These are phyloP conservation scores for Babesia ovata DNA, from an alignment of 169 alveolate species.

Conservation along the genomic window DNA sequence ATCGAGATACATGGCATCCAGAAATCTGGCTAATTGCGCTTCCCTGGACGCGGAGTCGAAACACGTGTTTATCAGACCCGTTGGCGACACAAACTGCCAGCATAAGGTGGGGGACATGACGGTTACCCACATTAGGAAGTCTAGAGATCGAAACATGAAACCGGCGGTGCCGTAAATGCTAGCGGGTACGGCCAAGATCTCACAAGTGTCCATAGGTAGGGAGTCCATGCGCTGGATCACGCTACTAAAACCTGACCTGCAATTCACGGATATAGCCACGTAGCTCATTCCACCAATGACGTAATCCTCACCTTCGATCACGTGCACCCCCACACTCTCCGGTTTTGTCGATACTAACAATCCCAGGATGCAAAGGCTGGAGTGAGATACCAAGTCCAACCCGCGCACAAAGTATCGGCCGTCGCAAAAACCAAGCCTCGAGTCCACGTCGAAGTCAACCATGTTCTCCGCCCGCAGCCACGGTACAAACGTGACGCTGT, in stretches of 20 bases:
- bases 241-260: neutral
- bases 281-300: slow-evolving; percentile 46
- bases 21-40: neutral
- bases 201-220: slow-evolving; percentile 30
- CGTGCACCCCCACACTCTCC: slow-evolving; percentile 35
- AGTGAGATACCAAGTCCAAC: neutral
- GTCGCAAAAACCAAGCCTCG: slow-evolving; percentile 43
- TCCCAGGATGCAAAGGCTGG: slow-evolving; percentile 1
- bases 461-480: slow-evolving; percentile 24
- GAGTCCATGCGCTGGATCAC: slow-evolving; percentile 41
- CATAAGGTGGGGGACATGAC: slow-evolving; percentile 16
- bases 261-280: slow-evolving; percentile 18
- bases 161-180: slow-evolving; percentile 28
- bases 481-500: slow-evolving; percentile 18
- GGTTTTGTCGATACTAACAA: slow-evolving; percentile 14
- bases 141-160: slow-evolving; percentile 25
- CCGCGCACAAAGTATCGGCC: slow-evolving; percentile 36
- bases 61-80: slow-evolving; percentile 24
- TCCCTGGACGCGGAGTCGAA: neutral
- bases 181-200: slow-evolving; percentile 9
- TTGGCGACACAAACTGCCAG: slow-evolving; percentile 50
- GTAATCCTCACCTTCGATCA: neutral
- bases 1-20: slow-evolving; percentile 26
- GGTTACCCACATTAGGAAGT: slow-evolving; percentile 42
- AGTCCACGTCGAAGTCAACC: slow-evolving; percentile 12